Evolutionary conservation across 345 rosid species (phyloP).

Genomic region (Gossypium rotundifolium): DNA sequence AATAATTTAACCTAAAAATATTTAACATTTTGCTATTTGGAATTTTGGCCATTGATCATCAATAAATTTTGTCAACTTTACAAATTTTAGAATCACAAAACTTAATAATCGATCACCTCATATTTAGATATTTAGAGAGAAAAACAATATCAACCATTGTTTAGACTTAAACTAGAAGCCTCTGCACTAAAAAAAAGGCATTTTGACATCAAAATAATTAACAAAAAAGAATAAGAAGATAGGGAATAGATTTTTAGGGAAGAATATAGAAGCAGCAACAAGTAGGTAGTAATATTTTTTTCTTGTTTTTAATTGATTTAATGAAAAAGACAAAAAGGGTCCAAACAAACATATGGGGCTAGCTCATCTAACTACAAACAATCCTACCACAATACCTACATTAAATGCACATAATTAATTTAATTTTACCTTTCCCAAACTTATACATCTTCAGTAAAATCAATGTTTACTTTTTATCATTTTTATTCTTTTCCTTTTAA

Average conservation of each 20-base stretch:
- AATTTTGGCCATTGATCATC: neutral
- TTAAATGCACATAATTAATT: too few species aligned
- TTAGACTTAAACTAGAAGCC: neutral
- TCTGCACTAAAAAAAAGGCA: neutral
- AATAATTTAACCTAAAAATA: too few species aligned
- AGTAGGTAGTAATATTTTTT: neutral
- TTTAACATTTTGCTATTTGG: neutral
- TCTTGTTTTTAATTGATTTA: neutral
- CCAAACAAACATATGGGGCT: conserved; percentile 5
- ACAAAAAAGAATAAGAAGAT: neutral
- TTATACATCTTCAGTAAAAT: too few species aligned
- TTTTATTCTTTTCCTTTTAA: too few species aligned
- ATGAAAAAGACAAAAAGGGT: neutral
- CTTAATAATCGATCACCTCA: neutral
- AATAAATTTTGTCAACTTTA: neutral
- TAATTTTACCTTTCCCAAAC: too few species aligned
- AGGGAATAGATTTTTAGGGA: neutral
- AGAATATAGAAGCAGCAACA: neutral
- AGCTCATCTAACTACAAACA: neutral
- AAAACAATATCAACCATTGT: neutral
- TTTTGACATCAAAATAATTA: neutral
- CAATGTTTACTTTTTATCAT: too few species aligned
- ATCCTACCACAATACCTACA: neutral
- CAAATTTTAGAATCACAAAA: neutral
- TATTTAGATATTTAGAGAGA: neutral